Base-by-base conservation (phyloP, 202 grass and related monocot species). In the Panicum hallii region DNA sequence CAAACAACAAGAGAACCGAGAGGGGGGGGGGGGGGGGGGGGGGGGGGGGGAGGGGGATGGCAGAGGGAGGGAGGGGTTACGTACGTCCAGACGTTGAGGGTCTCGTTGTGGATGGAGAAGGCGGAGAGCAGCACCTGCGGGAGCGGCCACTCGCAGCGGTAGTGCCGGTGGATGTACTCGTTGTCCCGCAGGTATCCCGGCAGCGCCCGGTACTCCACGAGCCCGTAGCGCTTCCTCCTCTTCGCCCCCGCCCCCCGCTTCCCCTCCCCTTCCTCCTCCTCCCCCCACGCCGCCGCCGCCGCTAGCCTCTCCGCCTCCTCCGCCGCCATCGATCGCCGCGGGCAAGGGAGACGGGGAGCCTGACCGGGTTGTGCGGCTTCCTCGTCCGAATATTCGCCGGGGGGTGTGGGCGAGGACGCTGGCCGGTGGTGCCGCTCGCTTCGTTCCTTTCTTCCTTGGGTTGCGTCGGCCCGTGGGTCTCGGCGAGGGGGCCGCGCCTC, bases 101-200 rank as follows among this genome's bases (percentile, higher is more conserved):
- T 95, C 84, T 99, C 96, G 83, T 94, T 95, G 91, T 95, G 96
- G 88, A 99, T 93, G 82, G 93, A 88, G 88, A 99, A 96, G 53
- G 84, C 88, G 87, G 93, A 94, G 71, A 99, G 88, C 55, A 99
- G 87, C 56, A 89, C 92, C 93, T 99, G 91, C 67, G 83, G 93
- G 67, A 99, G 87, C 79, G 96, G 93, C 96, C 96, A 99, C 74
- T 96, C 96, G 80, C 87, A 85, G 49, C 93, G 91, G 82, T 99
- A 96, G 79, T 96, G 63, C 32, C 89, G 86, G 72, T 89, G 89
- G 62, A 99, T 92, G 88, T 89, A 96, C 88, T 96, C 96, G 86
- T 99, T 96, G 89, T 99, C 96, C 41, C 91, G 93, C 64, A 99
- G 86, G 87, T 96, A 99, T 0, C 15, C 82, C 13, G 96, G 93